phyloP scores from a whole-genome alignment of 441 rosid genomes.

The Sinapis alba region DNA sequence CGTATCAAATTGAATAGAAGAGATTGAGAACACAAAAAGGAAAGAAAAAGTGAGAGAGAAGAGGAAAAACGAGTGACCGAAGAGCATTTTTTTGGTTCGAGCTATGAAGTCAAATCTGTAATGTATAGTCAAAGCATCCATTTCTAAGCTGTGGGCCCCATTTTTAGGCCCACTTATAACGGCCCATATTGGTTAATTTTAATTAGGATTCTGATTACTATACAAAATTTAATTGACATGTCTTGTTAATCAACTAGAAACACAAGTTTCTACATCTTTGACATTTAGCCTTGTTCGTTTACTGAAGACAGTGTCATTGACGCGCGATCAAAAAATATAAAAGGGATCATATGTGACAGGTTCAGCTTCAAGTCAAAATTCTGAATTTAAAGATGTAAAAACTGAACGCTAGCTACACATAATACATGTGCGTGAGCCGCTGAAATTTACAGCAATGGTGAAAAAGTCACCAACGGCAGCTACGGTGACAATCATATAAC shows the following conservation, averaged over 20 bases:
- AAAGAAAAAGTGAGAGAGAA: background rate
- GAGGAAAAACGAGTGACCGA: conserved; percentile 7
- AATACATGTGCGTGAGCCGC: too few species aligned
- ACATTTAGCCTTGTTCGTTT: too few species aligned
- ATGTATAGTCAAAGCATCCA: background rate
- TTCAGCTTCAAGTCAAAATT: too few species aligned
- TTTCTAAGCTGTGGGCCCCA: conserved; percentile 11
- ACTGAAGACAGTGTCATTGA: too few species aligned
- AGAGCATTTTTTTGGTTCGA: background rate
- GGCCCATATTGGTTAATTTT: conserved; percentile 13
- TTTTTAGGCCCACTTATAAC: conserved; percentile 2
- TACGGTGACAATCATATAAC: too few species aligned
- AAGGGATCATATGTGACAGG: too few species aligned
- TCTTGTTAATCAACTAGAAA: background rate
- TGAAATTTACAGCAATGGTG: too few species aligned
- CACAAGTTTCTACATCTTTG: conserved; percentile 7
- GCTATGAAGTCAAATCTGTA: conserved; percentile 3
- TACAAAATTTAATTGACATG: background rate
- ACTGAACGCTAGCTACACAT: too few species aligned
- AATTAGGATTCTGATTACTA: background rate
- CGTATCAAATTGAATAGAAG: conserved; percentile 7
- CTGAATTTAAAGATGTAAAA: too few species aligned
- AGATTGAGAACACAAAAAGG: background rate
- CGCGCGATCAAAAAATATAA: too few species aligned
- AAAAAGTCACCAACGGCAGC: too few species aligned